Base-by-base conservation (phyloP, 495 filamentous ascomycete genomes). In the Podospora didyma region DNA sequence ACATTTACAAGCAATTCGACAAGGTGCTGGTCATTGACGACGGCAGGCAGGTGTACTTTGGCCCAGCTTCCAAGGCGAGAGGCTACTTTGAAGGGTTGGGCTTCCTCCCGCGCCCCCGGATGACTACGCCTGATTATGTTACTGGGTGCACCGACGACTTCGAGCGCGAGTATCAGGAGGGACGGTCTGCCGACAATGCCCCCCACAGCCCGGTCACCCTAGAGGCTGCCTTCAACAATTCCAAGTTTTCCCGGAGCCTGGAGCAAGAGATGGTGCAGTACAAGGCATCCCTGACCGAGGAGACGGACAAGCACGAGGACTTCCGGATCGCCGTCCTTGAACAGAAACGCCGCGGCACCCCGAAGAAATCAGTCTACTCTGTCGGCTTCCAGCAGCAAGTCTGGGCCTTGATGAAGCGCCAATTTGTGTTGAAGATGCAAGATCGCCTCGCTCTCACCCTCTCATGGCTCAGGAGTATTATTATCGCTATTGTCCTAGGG, bases 121-220 rank as follows among this genome's bases (percentile, higher is more conserved):
- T 91, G 64, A 96, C 90, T 0, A 93, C 89, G 0, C 86, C 89
- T 0, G 90, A 96, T 64, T 96, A 89, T 59, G 75, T 96, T 20
- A 95, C 90, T 7, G 87, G 87, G 14, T 89, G 85, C 63, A 94
- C 91, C 1, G 89, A 95, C 66, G 85, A 87, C 7, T 90, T 86
- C 58, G 88, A 94, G 62, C 84, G 90, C 35, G 85, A 89, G 37
- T 92, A 89, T 68, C 79, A 86, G 35, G 73, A 81, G 7, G 88
- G 88, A 6, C 70, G 79, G 48, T 82, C 80, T 37, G 70, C 74
- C 0, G 70, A 71, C 2, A 82, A 89, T 63, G 87, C 86, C 4
- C 90, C 89, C 0, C 82, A 83, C 46, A 84, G 74, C 14, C 81
- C 89, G 0, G 80, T 82, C 17, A 78, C 78, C 0, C 78, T 94